Evolutionary conservation across 2,329 filamentous ascomycete genomes (phyloP).

Genomic region (Aphanoascus verrucosus): DNA sequence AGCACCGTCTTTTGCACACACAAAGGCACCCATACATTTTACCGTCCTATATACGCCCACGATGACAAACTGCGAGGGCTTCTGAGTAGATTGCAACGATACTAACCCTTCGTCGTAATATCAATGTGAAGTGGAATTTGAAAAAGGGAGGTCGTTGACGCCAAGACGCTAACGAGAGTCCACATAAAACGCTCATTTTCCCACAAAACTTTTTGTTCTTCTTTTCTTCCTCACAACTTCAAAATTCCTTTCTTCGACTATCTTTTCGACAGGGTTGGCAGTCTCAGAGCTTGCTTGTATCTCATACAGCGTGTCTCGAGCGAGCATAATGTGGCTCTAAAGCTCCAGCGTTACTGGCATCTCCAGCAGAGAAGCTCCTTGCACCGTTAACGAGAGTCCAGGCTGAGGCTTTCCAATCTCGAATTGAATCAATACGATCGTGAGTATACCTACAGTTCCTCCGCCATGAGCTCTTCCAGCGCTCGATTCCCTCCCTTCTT

Average conservation of each 20-base stretch:
- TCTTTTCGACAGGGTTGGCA: background rate
- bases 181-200: background rate
- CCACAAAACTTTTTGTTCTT: background rate
- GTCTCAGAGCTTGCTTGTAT: slow-evolving; percentile 50
- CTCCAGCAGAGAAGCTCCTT: slow-evolving; percentile 70
- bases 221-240: background rate
- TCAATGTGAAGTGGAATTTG: no score
- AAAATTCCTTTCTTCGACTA: background rate
- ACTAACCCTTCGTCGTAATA: no score
- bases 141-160: background rate
- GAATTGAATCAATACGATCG: background rate
- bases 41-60: no score
- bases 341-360: no score
- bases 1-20: no score
- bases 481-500: slow-evolving; percentile 18
- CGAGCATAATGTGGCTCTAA: slow-evolving; percentile 66
- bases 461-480: slow-evolving; percentile 1
- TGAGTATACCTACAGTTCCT: slow-evolving; percentile 13
- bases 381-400: slow-evolving; percentile 63
- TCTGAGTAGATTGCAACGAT: no score
- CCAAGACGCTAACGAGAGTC: background rate
- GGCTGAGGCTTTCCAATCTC: slow-evolving; percentile 23
- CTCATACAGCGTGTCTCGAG: slow-evolving; percentile 81
- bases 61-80: no score
- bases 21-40: no score